A percentile compares a stretch with the other conserved stretches of the same genome.
These are phyloP conservation scores for Leccinum aurantiacum DNA, from an alignment of 768 basidiomycete species.

Conservation along the genomic window DNA sequence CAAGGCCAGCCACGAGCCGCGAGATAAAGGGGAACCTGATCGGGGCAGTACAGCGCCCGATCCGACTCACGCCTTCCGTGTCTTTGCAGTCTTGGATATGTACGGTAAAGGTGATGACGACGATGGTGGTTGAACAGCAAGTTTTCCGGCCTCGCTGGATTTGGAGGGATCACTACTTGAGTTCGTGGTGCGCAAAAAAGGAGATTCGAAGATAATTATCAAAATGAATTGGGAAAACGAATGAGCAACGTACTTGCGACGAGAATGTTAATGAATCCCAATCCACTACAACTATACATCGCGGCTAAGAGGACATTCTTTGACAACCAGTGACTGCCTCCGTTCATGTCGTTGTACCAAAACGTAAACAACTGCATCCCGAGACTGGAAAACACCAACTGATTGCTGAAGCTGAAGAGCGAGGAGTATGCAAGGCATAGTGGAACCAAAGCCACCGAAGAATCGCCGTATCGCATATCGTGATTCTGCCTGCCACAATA, in stretches of 20 bases:
- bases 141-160: slow-evolving; percentile 29
- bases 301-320: slow-evolving; percentile 41
- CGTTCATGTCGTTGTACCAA: slow-evolving; percentile 41
- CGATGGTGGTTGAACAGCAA: slow-evolving; percentile 26
- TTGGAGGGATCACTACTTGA: not conserved
- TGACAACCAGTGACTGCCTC: slow-evolving; percentile 38
- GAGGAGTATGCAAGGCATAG: slow-evolving; percentile 38
- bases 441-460: slow-evolving; percentile 38
- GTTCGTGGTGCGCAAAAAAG: no score
- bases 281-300: slow-evolving; percentile 28
- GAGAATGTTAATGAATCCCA: slow-evolving; percentile 20
- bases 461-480: slow-evolving; percentile 30
- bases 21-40: slow-evolving; percentile 42
- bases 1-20: slow-evolving; percentile 33
- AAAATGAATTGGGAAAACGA: not conserved
- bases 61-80: slow-evolving; percentile 37
- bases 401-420: slow-evolving; percentile 26
- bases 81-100: slow-evolving; percentile 54
- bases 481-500: slow-evolving; percentile 43
- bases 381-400: slow-evolving; percentile 35
- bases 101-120: slow-evolving; percentile 43
- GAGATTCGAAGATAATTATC: slow-evolving; percentile 2
- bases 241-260: slow-evolving; percentile 33
- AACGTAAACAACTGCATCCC: slow-evolving; percentile 33
- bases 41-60: slow-evolving; percentile 37